phyloP scores from a whole-genome alignment of 768 basidiomycete species.

The Cubamyces lactineus region DNA sequence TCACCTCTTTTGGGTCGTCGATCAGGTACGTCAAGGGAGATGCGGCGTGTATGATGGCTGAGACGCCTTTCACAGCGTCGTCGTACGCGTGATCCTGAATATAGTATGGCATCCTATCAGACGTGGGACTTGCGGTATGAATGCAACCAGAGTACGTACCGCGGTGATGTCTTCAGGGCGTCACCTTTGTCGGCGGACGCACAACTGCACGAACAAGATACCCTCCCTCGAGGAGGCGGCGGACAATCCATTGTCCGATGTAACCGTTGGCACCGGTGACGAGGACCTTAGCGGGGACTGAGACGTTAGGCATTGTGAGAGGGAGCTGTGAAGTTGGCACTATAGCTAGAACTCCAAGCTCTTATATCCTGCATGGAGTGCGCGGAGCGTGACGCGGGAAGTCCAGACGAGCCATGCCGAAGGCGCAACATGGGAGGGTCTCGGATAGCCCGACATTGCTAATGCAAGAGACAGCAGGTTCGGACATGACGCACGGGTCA shows the following conservation, averaged over 20 bases:
- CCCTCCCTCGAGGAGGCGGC: slow-evolving; percentile 57
- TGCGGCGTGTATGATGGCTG: slow-evolving; percentile 68
- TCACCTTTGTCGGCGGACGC: slow-evolving; percentile 59
- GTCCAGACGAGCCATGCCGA: too few relatives aligned
- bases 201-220: slow-evolving; percentile 66
- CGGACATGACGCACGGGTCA: too few relatives aligned
- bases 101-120: neutral
- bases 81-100: neutral
- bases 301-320: slow-evolving; percentile 37
- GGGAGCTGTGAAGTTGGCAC: too few relatives aligned
- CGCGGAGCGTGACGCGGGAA: too few relatives aligned
- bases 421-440: too few relatives aligned
- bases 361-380: too few relatives aligned
- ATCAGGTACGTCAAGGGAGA: slow-evolving; percentile 58
- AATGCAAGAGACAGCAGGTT: too few relatives aligned
- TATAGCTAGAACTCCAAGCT: too few relatives aligned
- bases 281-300: slow-evolving; percentile 40
- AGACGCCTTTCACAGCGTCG: slow-evolving; percentile 51
- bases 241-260: slow-evolving; percentile 58
- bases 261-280: slow-evolving; percentile 61
- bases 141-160: neutral
- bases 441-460: too few relatives aligned
- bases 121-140: neutral
- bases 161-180: slow-evolving; percentile 32
- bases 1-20: slow-evolving; percentile 53